Percentiles rank a stretch among this genome's conserved stretches.
phyloP scores from a whole-genome alignment of 768 basidiomycete genomes.

The Suillus americanus region DNA sequence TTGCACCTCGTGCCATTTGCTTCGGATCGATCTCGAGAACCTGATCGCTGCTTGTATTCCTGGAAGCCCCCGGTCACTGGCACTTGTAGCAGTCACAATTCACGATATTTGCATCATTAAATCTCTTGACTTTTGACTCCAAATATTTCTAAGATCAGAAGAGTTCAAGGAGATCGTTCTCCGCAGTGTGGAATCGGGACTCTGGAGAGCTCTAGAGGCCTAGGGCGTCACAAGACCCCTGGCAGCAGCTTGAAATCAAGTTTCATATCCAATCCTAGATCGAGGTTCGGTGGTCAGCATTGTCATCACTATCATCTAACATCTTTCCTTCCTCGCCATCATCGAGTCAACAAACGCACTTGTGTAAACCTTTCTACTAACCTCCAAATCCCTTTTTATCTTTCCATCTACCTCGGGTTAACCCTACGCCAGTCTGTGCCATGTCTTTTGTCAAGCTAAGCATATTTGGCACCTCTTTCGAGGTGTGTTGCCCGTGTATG shows the following conservation, averaged over 20 bases:
- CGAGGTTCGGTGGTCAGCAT: not conserved
- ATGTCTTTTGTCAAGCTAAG: slow-evolving; percentile 98
- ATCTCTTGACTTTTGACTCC: not conserved
- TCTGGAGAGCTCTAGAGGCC: not conserved
- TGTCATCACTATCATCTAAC: slow-evolving; percentile 15
- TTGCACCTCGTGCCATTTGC: not conserved
- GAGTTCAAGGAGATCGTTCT: not conserved
- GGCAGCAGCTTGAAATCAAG: not conserved
- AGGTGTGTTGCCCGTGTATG: slow-evolving; percentile 47
- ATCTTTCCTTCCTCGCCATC: slow-evolving; percentile 18
- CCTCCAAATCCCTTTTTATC: not conserved
- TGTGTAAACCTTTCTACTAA: not conserved
- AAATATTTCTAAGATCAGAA: not conserved
- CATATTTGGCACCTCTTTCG: slow-evolving; percentile 98
- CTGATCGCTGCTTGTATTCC: not conserved
- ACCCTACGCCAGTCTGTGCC: slow-evolving; percentile 6
- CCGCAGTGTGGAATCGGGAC: not conserved
- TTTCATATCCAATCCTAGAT: slow-evolving; percentile 3
- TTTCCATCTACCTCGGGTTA: not conserved
- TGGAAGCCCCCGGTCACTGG: slow-evolving; percentile 3
- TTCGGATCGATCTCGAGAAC: not conserved
- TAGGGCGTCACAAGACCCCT: slow-evolving; percentile 1
- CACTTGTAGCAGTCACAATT: not conserved
- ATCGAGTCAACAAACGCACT: slow-evolving; percentile 9
- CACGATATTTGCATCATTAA: not conserved